Evolutionary conservation across 78 protist species (phyloP).

Genomic region (Dictyostelium discoideum): dicty_2.7 NC_007088.5:1881501-1882000

Average conservation of each 20-base stretch:
- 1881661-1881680: background rate
- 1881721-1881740: slow-evolving; percentile 53
- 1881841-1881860: slow-evolving; percentile 80
- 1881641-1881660: slow-evolving; percentile 37
- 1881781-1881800: slow-evolving; percentile 83
- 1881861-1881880: slow-evolving; percentile 80
- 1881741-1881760: background rate
- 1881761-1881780: slow-evolving; percentile 62
- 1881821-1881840: slow-evolving; percentile 76
- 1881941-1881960: background rate
- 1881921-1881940: background rate
- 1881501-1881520: slow-evolving; percentile 25
- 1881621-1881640: background rate
- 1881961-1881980: no score
- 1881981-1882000: no score
- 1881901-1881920: background rate
- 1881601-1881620: background rate
- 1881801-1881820: slow-evolving; percentile 77
- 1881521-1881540: background rate
- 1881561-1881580: background rate
- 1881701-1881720: background rate
- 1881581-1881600: slow-evolving; percentile 8
- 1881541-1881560: no score
- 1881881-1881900: slow-evolving; percentile 30
- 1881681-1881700: slow-evolving; percentile 44